A percentile compares a stretch with the other conserved stretches of the same genome.
phyloP scores from a whole-genome alignment of 1,284 basidiomycete genomes.

The Earliella scabrosa region DNA sequence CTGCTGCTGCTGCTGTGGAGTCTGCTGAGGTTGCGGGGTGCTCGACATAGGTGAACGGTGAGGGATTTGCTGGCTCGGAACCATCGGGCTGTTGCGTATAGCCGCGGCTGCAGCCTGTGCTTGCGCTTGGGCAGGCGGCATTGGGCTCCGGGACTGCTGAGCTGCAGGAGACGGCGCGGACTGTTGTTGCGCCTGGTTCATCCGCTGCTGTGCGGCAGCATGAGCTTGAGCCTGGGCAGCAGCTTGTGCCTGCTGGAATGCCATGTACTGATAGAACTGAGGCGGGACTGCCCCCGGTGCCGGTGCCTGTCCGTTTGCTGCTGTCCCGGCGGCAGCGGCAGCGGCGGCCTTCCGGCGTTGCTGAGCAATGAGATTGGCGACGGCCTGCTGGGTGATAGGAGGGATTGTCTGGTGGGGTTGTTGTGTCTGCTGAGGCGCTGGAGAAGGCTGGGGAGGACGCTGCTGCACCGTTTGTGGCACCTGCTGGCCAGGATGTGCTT shows the following conservation, averaged over 20 bases:
- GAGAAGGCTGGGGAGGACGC: conserved; percentile 3
- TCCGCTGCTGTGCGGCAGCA: background rate
- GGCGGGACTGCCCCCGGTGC: conserved; percentile 7
- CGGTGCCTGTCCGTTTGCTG: background rate
- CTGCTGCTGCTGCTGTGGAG: conserved; percentile 9
- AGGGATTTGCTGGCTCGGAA: conserved; percentile 21
- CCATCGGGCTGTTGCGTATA: conserved; percentile 32
- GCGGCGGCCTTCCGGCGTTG: background rate
- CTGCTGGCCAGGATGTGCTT: background rate
- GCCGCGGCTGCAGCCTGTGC: conserved; percentile 11
- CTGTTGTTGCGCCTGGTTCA: conserved; percentile 3
- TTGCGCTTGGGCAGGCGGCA: conserved; percentile 10
- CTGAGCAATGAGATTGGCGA: background rate
- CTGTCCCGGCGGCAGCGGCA: too few species aligned
- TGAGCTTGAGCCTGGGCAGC: background rate
- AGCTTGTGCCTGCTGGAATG: background rate
- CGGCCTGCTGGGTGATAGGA: conserved; percentile 4
- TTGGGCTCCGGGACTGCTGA: conserved; percentile 4
- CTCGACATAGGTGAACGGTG: conserved; percentile 32
- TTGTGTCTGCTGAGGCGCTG: background rate
- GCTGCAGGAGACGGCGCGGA: conserved; percentile 2
- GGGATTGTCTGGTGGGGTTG: background rate
- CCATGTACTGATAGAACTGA: background rate
- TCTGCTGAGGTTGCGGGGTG: conserved; percentile 8
- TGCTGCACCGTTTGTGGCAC: conserved; percentile 6